phyloP scores from a whole-genome alignment of 441 rosid genomes.

The Capsella rubella region DNA sequence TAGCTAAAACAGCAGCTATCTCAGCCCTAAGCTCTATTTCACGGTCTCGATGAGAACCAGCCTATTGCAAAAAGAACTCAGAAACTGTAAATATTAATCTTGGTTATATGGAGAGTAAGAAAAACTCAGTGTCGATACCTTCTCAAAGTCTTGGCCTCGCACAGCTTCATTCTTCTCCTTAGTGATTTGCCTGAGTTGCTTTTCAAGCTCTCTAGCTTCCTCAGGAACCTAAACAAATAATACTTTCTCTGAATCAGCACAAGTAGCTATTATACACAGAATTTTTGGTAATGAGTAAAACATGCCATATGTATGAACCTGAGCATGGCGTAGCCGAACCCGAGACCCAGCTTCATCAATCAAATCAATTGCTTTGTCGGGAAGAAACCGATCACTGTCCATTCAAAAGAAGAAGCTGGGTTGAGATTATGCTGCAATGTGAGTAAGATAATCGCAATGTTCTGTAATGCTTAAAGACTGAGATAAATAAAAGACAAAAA shows the following conservation, averaged over 20 bases:
- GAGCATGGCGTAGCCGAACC: slow-evolving; percentile 92
- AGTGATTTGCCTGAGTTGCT: slow-evolving; percentile 88
- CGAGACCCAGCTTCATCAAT: slow-evolving; percentile 99
- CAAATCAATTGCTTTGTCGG: slow-evolving; percentile 98
- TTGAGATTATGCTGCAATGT: slow-evolving; percentile 14
- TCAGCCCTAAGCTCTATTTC: slow-evolving; percentile 97
- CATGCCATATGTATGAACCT: slow-evolving; percentile 54
- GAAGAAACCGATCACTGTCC: slow-evolving; percentile 93
- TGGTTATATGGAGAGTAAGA: slow-evolving; percentile 13
- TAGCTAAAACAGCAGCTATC: slow-evolving; percentile 79
- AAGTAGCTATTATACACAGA: neutral
- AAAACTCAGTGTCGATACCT: slow-evolving; percentile 53
- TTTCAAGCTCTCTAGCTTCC: slow-evolving; percentile 98
- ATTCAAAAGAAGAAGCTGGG: slow-evolving; percentile 11
- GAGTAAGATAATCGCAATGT: slow-evolving; percentile 17
- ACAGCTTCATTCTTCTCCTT: slow-evolving; percentile 98
- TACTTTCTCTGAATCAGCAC: slow-evolving; percentile 19
- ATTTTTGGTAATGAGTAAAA: neutral
- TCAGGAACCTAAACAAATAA: slow-evolving; percentile 77
- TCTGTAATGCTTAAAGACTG: slow-evolving; percentile 11
- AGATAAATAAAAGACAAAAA: slow-evolving; percentile 17
- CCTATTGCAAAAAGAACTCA: slow-evolving; percentile 56
- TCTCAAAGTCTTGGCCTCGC: slow-evolving; percentile 95
- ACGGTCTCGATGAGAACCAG: slow-evolving; percentile 91
- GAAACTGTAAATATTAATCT: slow-evolving; percentile 10